These are phyloP conservation scores for Phytophthora brassicae DNA, from an alignment of 352 stramenopile species.

Conservation along the genomic window DNA sequence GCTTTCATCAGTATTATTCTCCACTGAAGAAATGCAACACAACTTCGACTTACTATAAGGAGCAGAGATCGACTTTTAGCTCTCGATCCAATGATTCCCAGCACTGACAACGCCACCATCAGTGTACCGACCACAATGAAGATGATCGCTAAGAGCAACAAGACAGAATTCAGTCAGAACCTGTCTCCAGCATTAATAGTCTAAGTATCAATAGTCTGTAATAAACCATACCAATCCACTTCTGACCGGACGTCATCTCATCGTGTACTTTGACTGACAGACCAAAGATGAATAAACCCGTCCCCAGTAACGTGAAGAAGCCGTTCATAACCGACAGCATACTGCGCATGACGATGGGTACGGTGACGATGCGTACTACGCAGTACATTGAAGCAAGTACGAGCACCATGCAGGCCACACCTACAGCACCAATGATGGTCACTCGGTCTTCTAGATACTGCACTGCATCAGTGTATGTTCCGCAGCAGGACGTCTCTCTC, in stretches of 20 bases:
- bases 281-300: constrained; percentile 58
- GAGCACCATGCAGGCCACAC: constrained; percentile 46
- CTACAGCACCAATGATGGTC: constrained; percentile 48
- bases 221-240: constrained; percentile 64
- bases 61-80: constrained; percentile 78
- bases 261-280: constrained; percentile 58
- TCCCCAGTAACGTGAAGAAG: constrained; percentile 66
- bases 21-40: neutral
- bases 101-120: constrained; percentile 59
- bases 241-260: constrained; percentile 65
- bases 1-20: constrained; percentile 1
- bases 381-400: constrained; percentile 71
- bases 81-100: constrained; percentile 68
- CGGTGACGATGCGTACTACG: constrained; percentile 81
- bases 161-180: neutral
- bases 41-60: constrained; percentile 62
- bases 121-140: constrained; percentile 75
- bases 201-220: no score
- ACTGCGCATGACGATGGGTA: constrained; percentile 86
- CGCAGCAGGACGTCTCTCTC: constrained; percentile 50
- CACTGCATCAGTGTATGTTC: constrained; percentile 52
- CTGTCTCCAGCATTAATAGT: neutral
- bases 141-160: constrained; percentile 43
- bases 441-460: constrained; percentile 54
- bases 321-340: constrained; percentile 79